Percentiles rank a stretch among this genome's conserved stretches.
Evolutionary conservation across 2,329 filamentous ascomycete species (phyloP).

Genomic region (Phaeophleospora eucalypticola): DNA sequence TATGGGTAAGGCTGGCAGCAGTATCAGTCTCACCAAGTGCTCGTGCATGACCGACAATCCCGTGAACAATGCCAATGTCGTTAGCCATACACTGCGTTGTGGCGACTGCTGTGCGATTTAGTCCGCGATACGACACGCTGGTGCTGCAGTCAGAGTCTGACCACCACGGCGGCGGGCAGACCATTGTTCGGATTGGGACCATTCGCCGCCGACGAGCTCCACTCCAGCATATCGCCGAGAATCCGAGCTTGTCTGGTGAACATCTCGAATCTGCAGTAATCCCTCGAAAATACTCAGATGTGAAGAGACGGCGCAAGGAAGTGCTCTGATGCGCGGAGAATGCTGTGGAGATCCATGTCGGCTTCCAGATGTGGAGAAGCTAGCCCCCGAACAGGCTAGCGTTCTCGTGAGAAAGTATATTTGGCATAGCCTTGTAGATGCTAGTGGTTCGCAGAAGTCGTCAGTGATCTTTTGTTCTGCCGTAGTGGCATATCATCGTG

Average conservation of each 20-base stretch:
- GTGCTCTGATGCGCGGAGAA: not conserved
- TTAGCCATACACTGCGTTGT: not conserved
- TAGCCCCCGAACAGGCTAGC: no score
- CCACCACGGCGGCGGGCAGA: not conserved
- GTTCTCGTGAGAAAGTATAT: not conserved
- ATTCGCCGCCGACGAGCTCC: not conserved
- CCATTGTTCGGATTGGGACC: not conserved
- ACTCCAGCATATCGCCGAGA: not conserved
- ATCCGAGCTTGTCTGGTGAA: not conserved
- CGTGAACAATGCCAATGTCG: not conserved
- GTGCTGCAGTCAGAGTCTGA: conserved; percentile 3
- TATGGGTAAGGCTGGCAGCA: not conserved
- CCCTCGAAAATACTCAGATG: no score
- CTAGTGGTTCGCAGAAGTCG: no score
- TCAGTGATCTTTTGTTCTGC: no score
- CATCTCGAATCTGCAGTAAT: not conserved
- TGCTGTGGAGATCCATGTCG: not conserved
- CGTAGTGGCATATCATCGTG: no score
- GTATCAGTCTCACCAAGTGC: not conserved
- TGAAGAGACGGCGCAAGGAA: not conserved
- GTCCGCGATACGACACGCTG: not conserved
- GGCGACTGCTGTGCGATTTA: not conserved
- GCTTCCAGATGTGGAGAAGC: not conserved
- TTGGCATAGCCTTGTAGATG: no score
- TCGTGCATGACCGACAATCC: not conserved